A percentile compares a stretch with the other conserved stretches of the same genome.
Evolutionary conservation across 495 filamentous ascomycete species (phyloP).

Genomic region (Penicillium riverlandense): DNA sequence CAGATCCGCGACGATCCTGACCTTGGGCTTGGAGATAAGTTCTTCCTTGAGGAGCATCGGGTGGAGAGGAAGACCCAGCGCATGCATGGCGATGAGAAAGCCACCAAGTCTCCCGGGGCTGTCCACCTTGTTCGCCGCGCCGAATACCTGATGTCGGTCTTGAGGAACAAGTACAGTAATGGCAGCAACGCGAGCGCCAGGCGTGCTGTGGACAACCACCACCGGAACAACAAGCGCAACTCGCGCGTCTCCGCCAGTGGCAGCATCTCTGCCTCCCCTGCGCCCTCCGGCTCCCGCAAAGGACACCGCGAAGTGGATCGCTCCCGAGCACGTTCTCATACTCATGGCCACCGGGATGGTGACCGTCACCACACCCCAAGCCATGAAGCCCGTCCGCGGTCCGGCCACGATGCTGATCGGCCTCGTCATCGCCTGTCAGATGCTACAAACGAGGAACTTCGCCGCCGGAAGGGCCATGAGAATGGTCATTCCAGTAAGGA

Average conservation of each 20-base stretch:
- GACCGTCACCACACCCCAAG: constrained; percentile 40
- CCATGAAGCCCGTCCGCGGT: constrained; percentile 31
- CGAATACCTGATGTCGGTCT: constrained; percentile 86
- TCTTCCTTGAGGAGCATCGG: constrained; percentile 96
- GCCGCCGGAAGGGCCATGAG: constrained; percentile 35
- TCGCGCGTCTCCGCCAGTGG: constrained; percentile 30
- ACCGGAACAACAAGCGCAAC: constrained; percentile 74
- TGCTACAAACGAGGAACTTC: constrained; percentile 32
- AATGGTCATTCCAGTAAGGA: constrained; percentile 38
- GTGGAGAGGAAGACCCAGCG: constrained; percentile 95
- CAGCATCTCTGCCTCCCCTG: constrained; percentile 48
- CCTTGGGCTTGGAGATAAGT: constrained; percentile 80
- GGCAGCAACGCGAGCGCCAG: constrained; percentile 61
- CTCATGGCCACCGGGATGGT: constrained; percentile 39
- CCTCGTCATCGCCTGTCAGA: constrained; percentile 32
- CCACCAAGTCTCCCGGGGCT: constrained; percentile 85
- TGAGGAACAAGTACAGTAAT: constrained; percentile 69
- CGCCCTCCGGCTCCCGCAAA: constrained; percentile 39
- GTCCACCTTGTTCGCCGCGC: constrained; percentile 93
- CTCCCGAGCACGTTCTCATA: constrained; percentile 41
- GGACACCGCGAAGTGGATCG: constrained; percentile 45
- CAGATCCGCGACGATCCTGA: constrained; percentile 89
- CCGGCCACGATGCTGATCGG: constrained; percentile 27
- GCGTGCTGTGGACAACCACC: constrained; percentile 79
- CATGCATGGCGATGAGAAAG: constrained; percentile 61